Conservation (phyloP, 805 yeast species). For the Metschnikowia dekortorum region DNA sequence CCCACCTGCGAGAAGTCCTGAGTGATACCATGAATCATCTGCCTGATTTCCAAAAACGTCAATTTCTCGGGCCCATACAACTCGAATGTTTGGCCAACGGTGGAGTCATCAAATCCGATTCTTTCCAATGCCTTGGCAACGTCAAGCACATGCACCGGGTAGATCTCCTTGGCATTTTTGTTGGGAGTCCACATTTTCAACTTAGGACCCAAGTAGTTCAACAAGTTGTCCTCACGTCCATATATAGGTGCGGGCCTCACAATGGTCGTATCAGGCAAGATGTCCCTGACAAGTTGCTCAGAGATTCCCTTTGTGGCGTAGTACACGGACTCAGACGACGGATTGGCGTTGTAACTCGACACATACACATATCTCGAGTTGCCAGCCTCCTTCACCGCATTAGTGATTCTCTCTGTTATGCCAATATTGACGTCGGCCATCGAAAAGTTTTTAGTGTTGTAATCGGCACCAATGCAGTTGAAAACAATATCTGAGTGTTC, state of each 20-base stretch:
- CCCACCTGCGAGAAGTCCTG: conserved; percentile 44
- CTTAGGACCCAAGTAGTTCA: conserved; percentile 55
- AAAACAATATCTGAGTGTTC: conserved; percentile 78
- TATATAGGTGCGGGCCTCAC: conserved; percentile 82
- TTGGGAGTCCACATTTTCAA: conserved; percentile 62
- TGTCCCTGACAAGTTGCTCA: conserved; percentile 65
- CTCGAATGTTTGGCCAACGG: conserved; percentile 72
- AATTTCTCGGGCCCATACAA: conserved; percentile 68
- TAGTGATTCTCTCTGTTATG: conserved; percentile 71
- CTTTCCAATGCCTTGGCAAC: conserved; percentile 75
- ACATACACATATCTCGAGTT: conserved; percentile 76
- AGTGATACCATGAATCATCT: conserved; percentile 62
- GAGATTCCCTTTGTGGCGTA: conserved; percentile 77
- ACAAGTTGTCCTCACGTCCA: conserved; percentile 68
- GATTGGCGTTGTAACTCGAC: conserved; percentile 72
- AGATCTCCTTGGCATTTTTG: conserved; percentile 54
- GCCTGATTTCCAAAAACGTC: conserved; percentile 59
- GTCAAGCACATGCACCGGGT: conserved; percentile 74
- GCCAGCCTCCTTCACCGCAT: conserved; percentile 62
- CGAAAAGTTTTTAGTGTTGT: conserved; percentile 71
- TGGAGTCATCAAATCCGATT: conserved; percentile 77
- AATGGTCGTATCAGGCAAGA: conserved; percentile 71
- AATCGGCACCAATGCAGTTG: conserved; percentile 74
- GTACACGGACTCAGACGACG: conserved; percentile 62
- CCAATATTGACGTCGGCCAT: conserved; percentile 84